Percentiles rank a stretch among this genome's conserved stretches.
These are phyloP conservation scores for Croton laevigatus DNA, from an alignment of 441 rosid genomes.

Conservation along the genomic window DNA sequence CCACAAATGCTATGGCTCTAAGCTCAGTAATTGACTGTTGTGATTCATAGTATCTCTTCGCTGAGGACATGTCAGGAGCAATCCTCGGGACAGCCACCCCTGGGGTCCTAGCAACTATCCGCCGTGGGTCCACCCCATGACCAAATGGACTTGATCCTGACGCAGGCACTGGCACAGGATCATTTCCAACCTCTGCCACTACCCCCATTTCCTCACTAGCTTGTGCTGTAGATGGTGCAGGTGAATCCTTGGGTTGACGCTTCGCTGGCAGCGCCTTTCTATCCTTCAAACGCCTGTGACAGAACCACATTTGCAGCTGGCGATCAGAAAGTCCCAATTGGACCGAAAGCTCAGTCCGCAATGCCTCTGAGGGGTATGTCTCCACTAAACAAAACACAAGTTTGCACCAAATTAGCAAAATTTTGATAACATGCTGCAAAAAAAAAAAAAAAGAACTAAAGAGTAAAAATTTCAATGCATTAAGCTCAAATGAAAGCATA, in stretches of 20 bases:
- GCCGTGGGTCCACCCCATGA: conserved; percentile 42
- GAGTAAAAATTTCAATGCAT: not conserved
- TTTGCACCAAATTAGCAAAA: conserved; percentile 9
- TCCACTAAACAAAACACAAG: conserved; percentile 53
- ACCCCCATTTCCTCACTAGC: conserved; percentile 35
- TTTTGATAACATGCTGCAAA: not conserved
- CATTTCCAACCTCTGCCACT: conserved; percentile 41
- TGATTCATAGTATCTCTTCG: conserved; percentile 56
- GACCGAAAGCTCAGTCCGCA: conserved; percentile 71
- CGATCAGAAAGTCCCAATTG: conserved; percentile 88
- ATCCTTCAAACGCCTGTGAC: conserved; percentile 93
- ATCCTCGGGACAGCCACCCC: conserved; percentile 42
- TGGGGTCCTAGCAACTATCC: conserved; percentile 43
- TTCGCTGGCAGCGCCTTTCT: conserved; percentile 43
- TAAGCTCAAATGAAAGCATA: not conserved
- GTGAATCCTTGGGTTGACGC: conserved; percentile 49
- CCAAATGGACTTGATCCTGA: conserved; percentile 51
- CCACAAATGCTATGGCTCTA: conserved; percentile 74
- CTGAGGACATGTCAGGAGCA: conserved; percentile 39
- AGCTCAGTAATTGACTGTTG: conserved; percentile 58
- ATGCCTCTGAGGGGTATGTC: conserved; percentile 78
- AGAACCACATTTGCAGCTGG: conserved; percentile 99
- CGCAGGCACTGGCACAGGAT: conserved; percentile 35
- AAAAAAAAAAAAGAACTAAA: not conserved
- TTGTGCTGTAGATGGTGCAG: conserved; percentile 35